These are phyloP conservation scores for Crithidia acanthocephali DNA, from an alignment of 208 protist genomes.

Conservation along the genomic window DNA sequence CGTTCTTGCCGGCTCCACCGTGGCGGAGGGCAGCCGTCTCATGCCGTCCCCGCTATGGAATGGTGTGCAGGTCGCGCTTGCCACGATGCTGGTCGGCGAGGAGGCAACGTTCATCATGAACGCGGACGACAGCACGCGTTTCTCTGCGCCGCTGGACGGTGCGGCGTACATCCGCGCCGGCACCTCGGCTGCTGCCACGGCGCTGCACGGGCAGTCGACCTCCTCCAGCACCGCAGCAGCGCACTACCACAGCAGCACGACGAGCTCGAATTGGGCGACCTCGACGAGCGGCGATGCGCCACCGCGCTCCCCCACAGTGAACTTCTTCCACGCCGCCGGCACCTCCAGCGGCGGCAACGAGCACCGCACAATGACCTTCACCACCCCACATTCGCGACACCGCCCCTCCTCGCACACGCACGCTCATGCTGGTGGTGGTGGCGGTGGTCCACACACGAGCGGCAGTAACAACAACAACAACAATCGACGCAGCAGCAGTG, in stretches of 20 bases:
- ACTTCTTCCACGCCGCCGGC: background rate
- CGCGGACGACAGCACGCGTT: constrained; percentile 17
- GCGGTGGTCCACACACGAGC: too few species aligned
- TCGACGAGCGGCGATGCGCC: background rate
- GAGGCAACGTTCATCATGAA: constrained; percentile 30
- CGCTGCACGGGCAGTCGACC: background rate
- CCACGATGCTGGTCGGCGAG: constrained; percentile 34
- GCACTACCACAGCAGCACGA: too few species aligned
- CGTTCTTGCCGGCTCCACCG: constrained; percentile 11
- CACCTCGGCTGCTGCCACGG: background rate
- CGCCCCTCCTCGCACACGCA: background rate
- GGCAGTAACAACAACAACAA: background rate
- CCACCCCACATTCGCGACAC: background rate
- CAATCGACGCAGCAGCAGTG: background rate
- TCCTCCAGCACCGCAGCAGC: background rate
- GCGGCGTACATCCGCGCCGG: constrained; percentile 9
- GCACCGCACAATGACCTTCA: background rate
- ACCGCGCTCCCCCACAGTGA: background rate
- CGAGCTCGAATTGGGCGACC: too few species aligned
- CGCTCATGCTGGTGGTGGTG: too few species aligned
- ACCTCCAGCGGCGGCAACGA: background rate
- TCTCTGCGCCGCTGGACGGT: constrained; percentile 14
- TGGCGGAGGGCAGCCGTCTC: constrained; percentile 8
- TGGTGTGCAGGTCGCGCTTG: constrained; percentile 33
- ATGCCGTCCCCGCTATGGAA: constrained; percentile 25